A percentile compares a stretch with the other conserved stretches of the same genome.
Evolutionary conservation across 139 green algal species (phyloP).

Genomic region (Haematococcus sp.): DNA sequence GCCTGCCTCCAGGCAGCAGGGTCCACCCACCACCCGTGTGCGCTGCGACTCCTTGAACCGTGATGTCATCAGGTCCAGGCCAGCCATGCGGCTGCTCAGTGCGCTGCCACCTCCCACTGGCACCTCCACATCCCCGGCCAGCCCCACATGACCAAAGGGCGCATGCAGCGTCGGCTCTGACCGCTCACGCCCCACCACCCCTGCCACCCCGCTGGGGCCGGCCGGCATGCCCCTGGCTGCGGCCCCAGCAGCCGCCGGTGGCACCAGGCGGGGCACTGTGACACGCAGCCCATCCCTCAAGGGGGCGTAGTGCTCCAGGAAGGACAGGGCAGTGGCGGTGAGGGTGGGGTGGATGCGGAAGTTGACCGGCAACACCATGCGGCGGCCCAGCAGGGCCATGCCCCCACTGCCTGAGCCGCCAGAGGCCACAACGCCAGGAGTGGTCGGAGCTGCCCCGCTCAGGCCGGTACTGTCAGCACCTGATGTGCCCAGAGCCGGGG

Average conservation of each 20-base stretch:
- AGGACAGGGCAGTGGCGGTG: background rate
- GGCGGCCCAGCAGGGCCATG: background rate
- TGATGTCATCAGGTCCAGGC: background rate
- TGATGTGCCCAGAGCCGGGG: too few species aligned
- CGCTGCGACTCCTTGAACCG: background rate
- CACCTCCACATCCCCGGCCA: background rate
- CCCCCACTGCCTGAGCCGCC: background rate
- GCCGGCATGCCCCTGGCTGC: background rate
- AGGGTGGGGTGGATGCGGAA: constrained; percentile 22
- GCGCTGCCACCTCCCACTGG: background rate
- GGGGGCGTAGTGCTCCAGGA: constrained; percentile 23
- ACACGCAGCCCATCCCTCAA: constrained; percentile 5
- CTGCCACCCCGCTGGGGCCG: background rate
- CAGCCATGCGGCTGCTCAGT: background rate
- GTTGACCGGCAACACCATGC: constrained; percentile 14
- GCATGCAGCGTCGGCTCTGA: background rate
- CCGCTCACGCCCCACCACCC: background rate
- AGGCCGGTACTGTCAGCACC: too few species aligned
- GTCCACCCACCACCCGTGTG: background rate
- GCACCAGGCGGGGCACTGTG: too few species aligned
- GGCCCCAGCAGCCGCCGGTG: too few species aligned
- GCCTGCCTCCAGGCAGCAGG: too few species aligned
- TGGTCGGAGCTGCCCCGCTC: too few species aligned
- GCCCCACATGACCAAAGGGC: background rate
- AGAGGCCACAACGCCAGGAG: too few species aligned